Base-by-base conservation (phyloP, 1,284 basidiomycete species). In the Athelia sp. region DNA sequence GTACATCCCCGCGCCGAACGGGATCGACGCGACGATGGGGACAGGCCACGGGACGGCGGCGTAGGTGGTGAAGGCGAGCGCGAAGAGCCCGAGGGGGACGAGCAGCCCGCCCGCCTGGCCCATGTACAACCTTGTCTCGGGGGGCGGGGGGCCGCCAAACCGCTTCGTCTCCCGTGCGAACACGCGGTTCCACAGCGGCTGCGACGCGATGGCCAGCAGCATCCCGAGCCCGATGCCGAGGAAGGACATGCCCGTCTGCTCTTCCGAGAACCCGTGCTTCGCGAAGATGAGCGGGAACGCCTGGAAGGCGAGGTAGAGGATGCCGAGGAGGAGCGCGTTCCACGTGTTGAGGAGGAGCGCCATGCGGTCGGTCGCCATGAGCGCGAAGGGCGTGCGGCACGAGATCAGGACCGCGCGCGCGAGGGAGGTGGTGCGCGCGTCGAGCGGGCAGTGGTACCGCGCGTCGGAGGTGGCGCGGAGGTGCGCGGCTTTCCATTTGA, bases 301-400 rank as follows among this genome's bases (percentile, higher is more conserved):
- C 54, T 83, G 76, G 64, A 90, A 90, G 13, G 82, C 76, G 2
- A 88, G 74, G 62, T 92, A 92, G 0, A 91, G 70, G 44, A 92
- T 85, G 1, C 81, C 84, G 21, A 88, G 72, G 31, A 87, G 61
- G 13, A 82, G 59, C 2, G 81, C 73, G 46, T 69, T 75, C 78
- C 43, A 44, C 18, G 22, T 23, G 24, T 44, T 44, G 14, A 93
- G 70, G 4, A 86, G 66, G 2, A 91, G 70, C 0, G 85, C 84
- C 89, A 93, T 93, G 19, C 78, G 74, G 55, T 93, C 89, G 36
- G 74, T 78, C 0, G 78, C 35, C 3, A 91, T 63, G 3, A 93
- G 72, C 59, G 88, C 86, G 26, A 29, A 29, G 6, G 26, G 26
- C 26, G 4, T 29, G 26, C n/a, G n/a, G n/a, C n/a, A n/a, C n/a